Evolutionary conservation across 2,329 filamentous ascomycete species (phyloP).

Genomic region (Fusarium mexicanum): DNA sequence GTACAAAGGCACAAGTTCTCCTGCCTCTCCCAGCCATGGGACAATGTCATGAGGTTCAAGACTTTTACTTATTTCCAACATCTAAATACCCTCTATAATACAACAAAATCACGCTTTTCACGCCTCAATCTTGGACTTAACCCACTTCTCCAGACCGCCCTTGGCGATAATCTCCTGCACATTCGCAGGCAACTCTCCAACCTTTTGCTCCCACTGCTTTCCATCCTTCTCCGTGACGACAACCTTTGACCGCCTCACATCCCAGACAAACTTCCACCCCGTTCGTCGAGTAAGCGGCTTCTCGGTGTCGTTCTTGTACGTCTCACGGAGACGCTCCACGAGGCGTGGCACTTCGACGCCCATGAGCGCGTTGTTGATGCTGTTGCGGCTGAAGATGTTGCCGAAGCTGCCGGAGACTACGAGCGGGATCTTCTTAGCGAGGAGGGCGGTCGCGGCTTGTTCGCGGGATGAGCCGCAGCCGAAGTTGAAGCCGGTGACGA

Average conservation of each 20-base stretch:
- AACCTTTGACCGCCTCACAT: constrained; percentile 77
- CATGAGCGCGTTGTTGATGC: constrained; percentile 82
- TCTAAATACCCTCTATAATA: constrained; percentile 24
- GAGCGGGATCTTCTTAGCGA: constrained; percentile 82
- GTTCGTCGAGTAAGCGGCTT: constrained; percentile 76
- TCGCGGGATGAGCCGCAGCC: constrained; percentile 84
- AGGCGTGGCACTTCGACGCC: constrained; percentile 74
- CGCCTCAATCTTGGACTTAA: constrained; percentile 71
- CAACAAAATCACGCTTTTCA: constrained; percentile 1
- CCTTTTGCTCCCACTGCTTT: constrained; percentile 78
- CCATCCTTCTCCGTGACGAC: constrained; percentile 76
- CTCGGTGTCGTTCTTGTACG: constrained; percentile 59
- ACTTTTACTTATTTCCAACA: constrained; percentile 14
- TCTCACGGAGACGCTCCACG: constrained; percentile 71
- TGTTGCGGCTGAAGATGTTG: constrained; percentile 83
- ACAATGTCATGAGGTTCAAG: not conserved
- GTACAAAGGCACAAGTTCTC: not conserved
- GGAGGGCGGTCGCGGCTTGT: constrained; percentile 81
- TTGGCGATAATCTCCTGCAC: constrained; percentile 85
- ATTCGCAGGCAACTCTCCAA: constrained; percentile 84
- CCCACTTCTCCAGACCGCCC: constrained; percentile 85
- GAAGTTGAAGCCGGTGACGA: constrained; percentile 90
- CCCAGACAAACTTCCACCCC: constrained; percentile 86
- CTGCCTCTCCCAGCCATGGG: not conserved
- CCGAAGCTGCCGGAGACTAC: constrained; percentile 84